Base-by-base conservation (phyloP, 495 filamentous ascomycete genomes). In the Acidiella bohemica region DNA sequence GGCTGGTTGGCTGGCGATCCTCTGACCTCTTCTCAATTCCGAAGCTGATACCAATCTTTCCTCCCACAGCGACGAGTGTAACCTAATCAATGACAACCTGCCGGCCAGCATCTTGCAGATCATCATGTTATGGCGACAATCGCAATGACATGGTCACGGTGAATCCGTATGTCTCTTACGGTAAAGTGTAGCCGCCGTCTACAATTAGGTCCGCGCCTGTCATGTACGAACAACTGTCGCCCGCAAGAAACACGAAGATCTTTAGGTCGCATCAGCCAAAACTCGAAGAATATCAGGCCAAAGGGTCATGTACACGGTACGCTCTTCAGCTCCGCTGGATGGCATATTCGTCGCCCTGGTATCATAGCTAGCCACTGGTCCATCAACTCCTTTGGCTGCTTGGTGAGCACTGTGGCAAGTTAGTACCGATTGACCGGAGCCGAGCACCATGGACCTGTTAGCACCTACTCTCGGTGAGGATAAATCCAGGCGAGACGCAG, bases 241-340 rank as follows among this genome's bases (percentile, higher is more conserved):
- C 28, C 3, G 47, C 47, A 3, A 50, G 30, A 25, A 25, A 50
- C 3, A 50, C 34, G 24, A 37, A 44, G 13, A 33, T 31, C 40
- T 42, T 10, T 44, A 23, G 21, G 18, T n/a, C 20, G 23, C 32
- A 38, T 34, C 19, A 22, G n/a, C 16, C 14, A 20, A 5, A 11
- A 39, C n/a, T 18, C 6, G 17, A 32, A n/a, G 8, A 16, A 8
- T 10, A 12, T 16, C 12, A 10, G 11, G 23, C 4, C n/a, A n/a
- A n/a, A n/a, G n/a, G n/a, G n/a, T n/a, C n/a, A n/a, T n/a, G n/a
- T n/a, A 5, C 4, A 33, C 43, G n/a, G 32, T 26, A 42, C 47
- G 6, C 47, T 43, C 22, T 50, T 50, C 43, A 50, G 32, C 36
- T 50, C 47, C 9, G 20, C 29, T 8, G 47, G 42, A 21, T 34